Conservation (phyloP, 2,329 filamentous ascomycete genomes). For the Aspergillus sp. region DNA sequence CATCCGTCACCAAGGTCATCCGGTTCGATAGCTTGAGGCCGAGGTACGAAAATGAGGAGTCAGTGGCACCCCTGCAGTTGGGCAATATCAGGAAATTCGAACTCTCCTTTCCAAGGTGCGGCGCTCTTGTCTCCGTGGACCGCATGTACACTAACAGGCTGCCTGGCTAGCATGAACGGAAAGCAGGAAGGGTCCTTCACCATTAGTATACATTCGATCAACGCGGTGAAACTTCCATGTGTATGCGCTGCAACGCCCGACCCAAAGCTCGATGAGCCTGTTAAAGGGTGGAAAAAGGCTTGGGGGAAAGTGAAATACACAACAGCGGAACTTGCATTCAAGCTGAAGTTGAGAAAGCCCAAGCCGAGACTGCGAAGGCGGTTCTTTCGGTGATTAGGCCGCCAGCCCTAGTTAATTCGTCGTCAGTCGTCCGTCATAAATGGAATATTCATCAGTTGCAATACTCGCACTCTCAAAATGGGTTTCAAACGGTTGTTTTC, state of each 20-base stretch:
- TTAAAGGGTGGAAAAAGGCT: neutral
- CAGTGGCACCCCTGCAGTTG: neutral
- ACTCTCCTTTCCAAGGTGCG: slow-evolving; percentile 4
- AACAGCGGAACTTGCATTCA: neutral
- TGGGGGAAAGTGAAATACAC: neutral
- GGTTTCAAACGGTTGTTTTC: neutral
- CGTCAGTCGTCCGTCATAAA: no score
- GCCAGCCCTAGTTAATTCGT: neutral
- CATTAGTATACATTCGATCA: slow-evolving; percentile 2
- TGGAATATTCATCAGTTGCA: no score
- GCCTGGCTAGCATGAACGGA: neutral
- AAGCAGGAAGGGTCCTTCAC: slow-evolving; percentile 5
- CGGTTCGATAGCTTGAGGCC: neutral
- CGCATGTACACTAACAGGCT: neutral
- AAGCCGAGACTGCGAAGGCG: neutral
- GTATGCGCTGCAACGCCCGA: neutral
- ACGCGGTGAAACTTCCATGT: slow-evolving; percentile 3
- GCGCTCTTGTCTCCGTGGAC: neutral
- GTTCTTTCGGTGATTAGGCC: neutral
- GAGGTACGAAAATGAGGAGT: neutral
- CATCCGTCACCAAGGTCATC: neutral
- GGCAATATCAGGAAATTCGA: neutral
- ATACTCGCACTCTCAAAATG: no score
- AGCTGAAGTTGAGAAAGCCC: neutral
- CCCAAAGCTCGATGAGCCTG: slow-evolving; percentile 13